Conservation (phyloP, 768 basidiomycete genomes). For the Multifurca ochricompacta region DNA sequence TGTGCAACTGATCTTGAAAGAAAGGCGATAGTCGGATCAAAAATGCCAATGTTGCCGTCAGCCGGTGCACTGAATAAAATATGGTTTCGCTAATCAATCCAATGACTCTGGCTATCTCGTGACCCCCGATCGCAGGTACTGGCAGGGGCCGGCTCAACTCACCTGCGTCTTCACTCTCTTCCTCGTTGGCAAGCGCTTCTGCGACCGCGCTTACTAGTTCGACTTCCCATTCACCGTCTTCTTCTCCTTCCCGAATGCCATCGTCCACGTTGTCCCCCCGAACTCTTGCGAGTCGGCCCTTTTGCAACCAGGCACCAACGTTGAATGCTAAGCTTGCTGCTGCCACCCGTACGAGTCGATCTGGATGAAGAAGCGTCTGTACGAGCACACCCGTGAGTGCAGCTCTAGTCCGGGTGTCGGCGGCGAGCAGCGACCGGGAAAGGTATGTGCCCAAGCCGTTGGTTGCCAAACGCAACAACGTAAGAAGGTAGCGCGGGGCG, state of each 20-base stretch:
- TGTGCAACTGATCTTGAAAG: constrained; percentile 42
- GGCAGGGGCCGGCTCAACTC: constrained; percentile 26
- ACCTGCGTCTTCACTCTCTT: constrained; percentile 74
- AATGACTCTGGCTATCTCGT: background rate
- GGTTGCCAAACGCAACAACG: constrained; percentile 55
- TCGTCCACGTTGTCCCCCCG: constrained; percentile 26
- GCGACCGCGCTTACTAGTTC: constrained; percentile 80
- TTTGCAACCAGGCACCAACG: constrained; percentile 58
- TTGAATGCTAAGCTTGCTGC: constrained; percentile 82
- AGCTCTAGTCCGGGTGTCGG: constrained; percentile 26
- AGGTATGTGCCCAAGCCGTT: constrained; percentile 53
- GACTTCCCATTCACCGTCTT: constrained; percentile 77
- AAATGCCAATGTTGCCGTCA: constrained; percentile 71
- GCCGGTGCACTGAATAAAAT: constrained; percentile 56
- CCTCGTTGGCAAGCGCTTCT: constrained; percentile 68
- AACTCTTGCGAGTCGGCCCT: constrained; percentile 40
- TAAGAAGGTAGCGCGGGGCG: constrained; percentile 46
- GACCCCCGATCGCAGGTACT: background rate
- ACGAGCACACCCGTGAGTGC: constrained; percentile 51
- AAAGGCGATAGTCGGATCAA: constrained; percentile 69
- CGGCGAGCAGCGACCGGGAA: constrained; percentile 35
- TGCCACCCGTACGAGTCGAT: constrained; percentile 62
- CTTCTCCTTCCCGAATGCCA: constrained; percentile 35
- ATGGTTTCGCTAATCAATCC: background rate
- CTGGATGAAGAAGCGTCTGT: constrained; percentile 57